phyloP scores from a whole-genome alignment of 495 filamentous ascomycete genomes.

The Niebla homalea region DNA sequence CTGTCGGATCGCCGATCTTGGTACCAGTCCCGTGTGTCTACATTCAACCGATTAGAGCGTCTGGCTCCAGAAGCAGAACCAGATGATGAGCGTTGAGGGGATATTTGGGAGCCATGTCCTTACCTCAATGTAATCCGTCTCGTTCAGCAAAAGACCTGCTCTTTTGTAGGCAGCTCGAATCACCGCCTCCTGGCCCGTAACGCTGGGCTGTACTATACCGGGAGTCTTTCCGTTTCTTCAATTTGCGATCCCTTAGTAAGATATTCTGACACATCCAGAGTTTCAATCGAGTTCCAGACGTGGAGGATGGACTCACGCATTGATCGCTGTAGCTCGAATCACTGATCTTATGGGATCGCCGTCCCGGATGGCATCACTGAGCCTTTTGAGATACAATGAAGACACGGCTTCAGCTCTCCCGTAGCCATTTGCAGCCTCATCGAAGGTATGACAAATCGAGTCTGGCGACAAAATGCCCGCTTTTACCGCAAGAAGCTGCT shows the following conservation, averaged over 20 bases:
- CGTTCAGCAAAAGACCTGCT: slow-evolving; percentile 11
- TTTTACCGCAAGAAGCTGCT: slow-evolving; percentile 7
- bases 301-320: slow-evolving; percentile 10
- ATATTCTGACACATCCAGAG: no score
- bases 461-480: slow-evolving; percentile 23
- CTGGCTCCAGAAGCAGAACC: no score
- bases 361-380: slow-evolving; percentile 23
- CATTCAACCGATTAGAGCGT: no score
- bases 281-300: no score
- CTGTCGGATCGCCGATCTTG: slow-evolving; percentile 13
- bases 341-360: slow-evolving; percentile 26
- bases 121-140: slow-evolving; percentile 22
- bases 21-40: slow-evolving; percentile 18
- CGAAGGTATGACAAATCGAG: slow-evolving; percentile 13
- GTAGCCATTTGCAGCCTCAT: slow-evolving; percentile 27
- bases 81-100: no score
- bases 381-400: slow-evolving; percentile 26
- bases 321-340: slow-evolving; percentile 22
- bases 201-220: slow-evolving; percentile 22
- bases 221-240: slow-evolving; percentile 22
- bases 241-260: no score
- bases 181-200: slow-evolving; percentile 13
- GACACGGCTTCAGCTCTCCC: slow-evolving; percentile 24
- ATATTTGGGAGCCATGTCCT: no score
- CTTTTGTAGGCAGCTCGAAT: slow-evolving; percentile 10